Base-by-base conservation (phyloP, 169 alveolate genomes). In the Plasmodium malariae region DNA sequence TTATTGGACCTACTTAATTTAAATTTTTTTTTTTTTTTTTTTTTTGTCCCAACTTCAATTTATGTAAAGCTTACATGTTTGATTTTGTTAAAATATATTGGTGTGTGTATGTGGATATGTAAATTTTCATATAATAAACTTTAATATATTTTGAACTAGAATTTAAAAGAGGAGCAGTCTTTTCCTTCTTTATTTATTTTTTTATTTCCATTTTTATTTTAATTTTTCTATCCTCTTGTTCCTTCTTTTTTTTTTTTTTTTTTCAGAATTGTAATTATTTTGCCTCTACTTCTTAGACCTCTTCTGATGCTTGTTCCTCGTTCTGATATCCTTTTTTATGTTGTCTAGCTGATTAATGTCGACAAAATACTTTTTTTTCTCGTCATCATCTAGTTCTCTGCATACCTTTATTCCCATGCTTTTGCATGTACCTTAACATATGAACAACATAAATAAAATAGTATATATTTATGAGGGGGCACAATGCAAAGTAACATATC, bases 351-450 rank as follows among this genome's bases (percentile, higher is more conserved):
- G 93, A 51, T 94, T 92, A 17, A 94, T 96, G 65, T 87, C 93
- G 14, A 94, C 92, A 88, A 93, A 95, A 70, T 95, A 96, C n/a
- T 96, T 92, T 85, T 95, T 95, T 54, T 92, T 92, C 59, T 78
- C 94, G 34, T 93, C 97, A 11, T 96, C 97, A 88, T 88, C 88
- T 24, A 95, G 74, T 68, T 91, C 95, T 55, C 94, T 74, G 48
- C 95, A 93, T 12, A 94, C 96, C 74, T 85, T 89, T 40, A 94
- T 91, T 3, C 94, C 96, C 97, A 94, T 94, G 80, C 94, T 94
- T 26, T 92, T 91, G 32, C 95, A 94, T 1, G 97, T 93, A 11
- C 96, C 96, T 67, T 40, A 69, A 68, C 36, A 34, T 17, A 26
- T 2, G n/a, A 9, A 48, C 12, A 48, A 2, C n/a, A 7, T n/a